Conservation (phyloP, 352 stramenopile genomes). For the Aphanomyces cochlioides region DNA sequence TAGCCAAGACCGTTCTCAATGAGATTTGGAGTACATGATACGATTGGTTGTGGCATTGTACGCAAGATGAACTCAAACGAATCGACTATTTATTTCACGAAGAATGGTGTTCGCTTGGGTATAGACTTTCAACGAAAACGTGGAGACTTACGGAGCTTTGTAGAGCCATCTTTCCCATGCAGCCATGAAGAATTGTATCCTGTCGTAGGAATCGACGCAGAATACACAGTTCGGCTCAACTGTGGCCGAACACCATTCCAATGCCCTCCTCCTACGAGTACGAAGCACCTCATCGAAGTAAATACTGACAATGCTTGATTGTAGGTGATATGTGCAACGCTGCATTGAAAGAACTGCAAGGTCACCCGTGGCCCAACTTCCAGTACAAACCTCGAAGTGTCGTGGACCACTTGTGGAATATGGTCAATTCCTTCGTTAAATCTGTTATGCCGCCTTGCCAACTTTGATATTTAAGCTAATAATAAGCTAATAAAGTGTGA, state of each 20-base stretch:
- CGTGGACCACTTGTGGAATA: neutral
- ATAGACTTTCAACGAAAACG: neutral
- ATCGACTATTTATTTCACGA: slow-evolving; percentile 68
- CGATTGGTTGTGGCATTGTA: slow-evolving; percentile 64
- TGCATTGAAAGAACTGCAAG: slow-evolving; percentile 6
- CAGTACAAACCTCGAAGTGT: neutral
- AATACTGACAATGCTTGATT: neutral
- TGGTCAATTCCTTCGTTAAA: neutral
- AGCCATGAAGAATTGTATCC: slow-evolving; percentile 58
- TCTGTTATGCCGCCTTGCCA: too few relatives aligned
- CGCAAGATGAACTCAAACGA: slow-evolving; percentile 37
- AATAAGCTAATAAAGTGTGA: neutral
- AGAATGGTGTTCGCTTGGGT: slow-evolving; percentile 42
- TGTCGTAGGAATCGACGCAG: slow-evolving; percentile 76
- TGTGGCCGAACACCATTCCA: slow-evolving; percentile 73
- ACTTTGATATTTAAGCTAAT: too few relatives aligned
- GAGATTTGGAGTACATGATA: slow-evolving; percentile 57
- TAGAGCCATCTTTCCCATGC: slow-evolving; percentile 43
- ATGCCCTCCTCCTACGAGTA: slow-evolving; percentile 28
- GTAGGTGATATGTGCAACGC: neutral
- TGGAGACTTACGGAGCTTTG: too few relatives aligned
- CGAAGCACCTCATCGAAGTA: neutral
- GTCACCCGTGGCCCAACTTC: neutral
- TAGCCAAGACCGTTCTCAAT: slow-evolving; percentile 43
- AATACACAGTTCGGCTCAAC: slow-evolving; percentile 74